Conservation (phyloP, 306 rosid genomes). For the Senna tora region DNA sequence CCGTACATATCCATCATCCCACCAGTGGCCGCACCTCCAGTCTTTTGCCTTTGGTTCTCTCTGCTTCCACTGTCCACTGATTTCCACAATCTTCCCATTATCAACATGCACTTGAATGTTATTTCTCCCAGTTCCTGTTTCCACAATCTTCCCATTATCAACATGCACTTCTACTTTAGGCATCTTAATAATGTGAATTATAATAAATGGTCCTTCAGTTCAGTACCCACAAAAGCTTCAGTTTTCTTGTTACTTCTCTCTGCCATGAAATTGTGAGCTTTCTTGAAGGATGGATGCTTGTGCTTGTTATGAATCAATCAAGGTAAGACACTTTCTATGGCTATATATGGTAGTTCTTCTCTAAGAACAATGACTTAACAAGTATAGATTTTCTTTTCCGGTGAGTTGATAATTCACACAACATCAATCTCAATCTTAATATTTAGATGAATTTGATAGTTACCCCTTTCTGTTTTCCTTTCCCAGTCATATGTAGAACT, state of each 20-base stretch:
- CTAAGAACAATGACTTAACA: not conserved
- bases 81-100: slow-evolving; percentile 77
- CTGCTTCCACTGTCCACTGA: slow-evolving; percentile 85
- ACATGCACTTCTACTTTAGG: slow-evolving; percentile 29
- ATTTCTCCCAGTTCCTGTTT: slow-evolving; percentile 73
- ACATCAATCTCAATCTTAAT: not conserved
- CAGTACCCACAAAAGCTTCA: slow-evolving; percentile 35
- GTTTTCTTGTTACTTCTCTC: slow-evolving; percentile 32
- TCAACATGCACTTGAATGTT: slow-evolving; percentile 66
- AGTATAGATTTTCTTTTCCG: not conserved
- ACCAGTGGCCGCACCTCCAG: slow-evolving; percentile 90
- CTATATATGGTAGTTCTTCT: slow-evolving; percentile 7
- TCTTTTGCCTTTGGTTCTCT: slow-evolving; percentile 58
- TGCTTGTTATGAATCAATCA: slow-evolving; percentile 25
- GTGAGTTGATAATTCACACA: not conserved
- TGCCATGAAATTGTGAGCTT: slow-evolving; percentile 29
- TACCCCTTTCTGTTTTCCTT: not conserved
- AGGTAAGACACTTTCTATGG: slow-evolving; percentile 29
- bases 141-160: too few relatives aligned
- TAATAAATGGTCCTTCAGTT: slow-evolving; percentile 3
- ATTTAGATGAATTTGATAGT: too few relatives aligned
- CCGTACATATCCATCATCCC: slow-evolving; percentile 90
- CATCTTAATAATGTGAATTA: slow-evolving; percentile 18
- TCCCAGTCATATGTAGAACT: not conserved
- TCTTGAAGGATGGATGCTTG: slow-evolving; percentile 35